Percentiles rank a stretch among this genome's conserved stretches.
phyloP scores from a whole-genome alignment of 306 rosid species.

The Castanea crenata region DNA sequence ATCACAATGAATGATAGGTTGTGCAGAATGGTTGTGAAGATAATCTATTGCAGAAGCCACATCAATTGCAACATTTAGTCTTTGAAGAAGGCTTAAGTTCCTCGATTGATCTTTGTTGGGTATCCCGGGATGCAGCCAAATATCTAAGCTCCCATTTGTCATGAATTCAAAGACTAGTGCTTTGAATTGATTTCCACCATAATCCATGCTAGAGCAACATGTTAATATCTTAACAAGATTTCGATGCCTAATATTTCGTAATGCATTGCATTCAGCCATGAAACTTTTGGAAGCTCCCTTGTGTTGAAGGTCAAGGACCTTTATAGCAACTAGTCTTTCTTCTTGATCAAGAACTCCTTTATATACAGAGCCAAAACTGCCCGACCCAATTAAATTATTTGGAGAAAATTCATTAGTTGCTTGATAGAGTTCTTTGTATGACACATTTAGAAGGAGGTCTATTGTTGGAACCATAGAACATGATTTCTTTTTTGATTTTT shows the following conservation, averaged over 20 bases:
- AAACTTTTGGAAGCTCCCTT: slow-evolving; percentile 32
- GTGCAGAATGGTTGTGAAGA: slow-evolving; percentile 12
- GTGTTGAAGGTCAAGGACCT: slow-evolving; percentile 27
- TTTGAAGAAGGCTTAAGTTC: slow-evolving; percentile 10
- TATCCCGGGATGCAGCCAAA: slow-evolving; percentile 9
- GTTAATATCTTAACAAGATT: slow-evolving; percentile 31
- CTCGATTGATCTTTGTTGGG: neutral
- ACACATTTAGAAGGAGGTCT: slow-evolving; percentile 11
- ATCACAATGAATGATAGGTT: slow-evolving; percentile 7
- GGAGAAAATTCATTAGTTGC: too few species aligned
- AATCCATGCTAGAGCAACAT: slow-evolving; percentile 27
- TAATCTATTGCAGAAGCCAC: slow-evolving; percentile 21
- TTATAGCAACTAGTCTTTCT: slow-evolving; percentile 24
- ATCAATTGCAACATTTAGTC: slow-evolving; percentile 21
- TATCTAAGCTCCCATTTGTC: slow-evolving; percentile 35
- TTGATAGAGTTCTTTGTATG: too few species aligned
- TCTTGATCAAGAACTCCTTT: slow-evolving; percentile 21
- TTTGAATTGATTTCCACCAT: slow-evolving; percentile 28
- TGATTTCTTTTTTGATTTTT: slow-evolving; percentile 1
- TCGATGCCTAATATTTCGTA: slow-evolving; percentile 23
- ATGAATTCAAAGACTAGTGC: slow-evolving; percentile 31
- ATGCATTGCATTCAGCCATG: slow-evolving; percentile 16
- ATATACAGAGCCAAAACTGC: slow-evolving; percentile 26
- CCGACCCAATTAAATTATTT: slow-evolving; percentile 5
- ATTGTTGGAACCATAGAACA: neutral